A percentile compares a stretch with the other conserved stretches of the same genome.
phyloP scores from a whole-genome alignment of 2,329 filamentous ascomycete genomes.

The Curvularia hawaiiensis region DNA sequence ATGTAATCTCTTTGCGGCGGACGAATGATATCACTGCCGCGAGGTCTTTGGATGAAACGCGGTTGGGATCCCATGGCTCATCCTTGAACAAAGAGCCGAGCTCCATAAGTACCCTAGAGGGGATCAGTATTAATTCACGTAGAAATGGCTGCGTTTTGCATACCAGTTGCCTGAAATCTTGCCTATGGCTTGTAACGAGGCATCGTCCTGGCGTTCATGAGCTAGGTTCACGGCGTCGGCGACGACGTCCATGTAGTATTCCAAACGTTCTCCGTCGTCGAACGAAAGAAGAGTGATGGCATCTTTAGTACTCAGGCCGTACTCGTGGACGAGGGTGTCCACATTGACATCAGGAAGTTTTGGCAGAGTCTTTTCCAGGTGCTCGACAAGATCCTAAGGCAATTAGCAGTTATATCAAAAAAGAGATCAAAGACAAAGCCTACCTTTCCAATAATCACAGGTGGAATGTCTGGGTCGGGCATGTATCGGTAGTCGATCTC shows the following conservation, averaged over 20 bases:
- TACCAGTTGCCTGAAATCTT: constrained; percentile 64
- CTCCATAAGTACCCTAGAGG: constrained; percentile 55
- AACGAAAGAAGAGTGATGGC: constrained; percentile 78
- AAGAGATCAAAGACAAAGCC: not conserved
- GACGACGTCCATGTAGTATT: constrained; percentile 79
- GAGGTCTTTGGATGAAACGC: constrained; percentile 48
- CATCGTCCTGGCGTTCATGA: constrained; percentile 33
- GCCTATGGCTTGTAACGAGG: constrained; percentile 35
- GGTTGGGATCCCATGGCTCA: constrained; percentile 49
- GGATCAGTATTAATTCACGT: constrained; percentile 5
- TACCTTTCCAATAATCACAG: constrained; percentile 71
- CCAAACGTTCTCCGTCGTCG: constrained; percentile 77
- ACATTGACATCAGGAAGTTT: constrained; percentile 74
- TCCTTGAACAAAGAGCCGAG: constrained; percentile 55
- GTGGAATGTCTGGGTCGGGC: constrained; percentile 90
- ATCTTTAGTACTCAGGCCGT: constrained; percentile 78
- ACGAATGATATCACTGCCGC: constrained; percentile 52
- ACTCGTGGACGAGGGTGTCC: constrained; percentile 63
- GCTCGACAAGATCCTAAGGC: constrained; percentile 64
- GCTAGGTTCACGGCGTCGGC: constrained; percentile 19
- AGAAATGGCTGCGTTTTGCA: constrained; percentile 8
- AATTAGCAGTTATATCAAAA: constrained; percentile 10
- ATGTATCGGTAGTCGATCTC: constrained; percentile 98
- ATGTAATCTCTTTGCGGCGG: constrained; percentile 52
- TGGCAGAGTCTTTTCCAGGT: constrained; percentile 68